Evolutionary conservation across 495 filamentous ascomycete species (phyloP).

Genomic region (Penicilliopsis zonata): DNA sequence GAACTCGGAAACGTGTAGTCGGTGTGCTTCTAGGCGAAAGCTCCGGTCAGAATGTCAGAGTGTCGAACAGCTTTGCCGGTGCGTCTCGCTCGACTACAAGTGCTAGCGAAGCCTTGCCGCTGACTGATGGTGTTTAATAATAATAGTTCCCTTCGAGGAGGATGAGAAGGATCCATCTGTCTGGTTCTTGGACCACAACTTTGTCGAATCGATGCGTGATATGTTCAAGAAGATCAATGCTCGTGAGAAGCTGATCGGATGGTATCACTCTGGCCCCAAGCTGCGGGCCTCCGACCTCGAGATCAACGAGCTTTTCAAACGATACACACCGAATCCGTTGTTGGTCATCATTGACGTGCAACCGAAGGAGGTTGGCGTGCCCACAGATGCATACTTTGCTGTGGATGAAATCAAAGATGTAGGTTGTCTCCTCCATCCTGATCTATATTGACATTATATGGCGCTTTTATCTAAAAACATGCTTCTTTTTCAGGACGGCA

Average conservation of each 20-base stretch:
- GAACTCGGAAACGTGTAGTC: constrained; percentile 84
- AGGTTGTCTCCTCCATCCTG: constrained; percentile 21
- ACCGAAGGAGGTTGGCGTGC: constrained; percentile 94
- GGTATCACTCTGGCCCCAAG: constrained; percentile 98
- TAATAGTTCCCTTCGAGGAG: constrained; percentile 90
- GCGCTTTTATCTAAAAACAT: too few species aligned
- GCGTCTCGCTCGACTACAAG: constrained; percentile 16
- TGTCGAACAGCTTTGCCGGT: constrained; percentile 99
- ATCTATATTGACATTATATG: too few species aligned
- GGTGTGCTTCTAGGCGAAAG: constrained; percentile 94
- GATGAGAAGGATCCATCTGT: constrained; percentile 97
- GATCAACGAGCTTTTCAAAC: constrained; percentile 99
- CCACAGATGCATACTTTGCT: constrained; percentile 97
- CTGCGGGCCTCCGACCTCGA: constrained; percentile 92
- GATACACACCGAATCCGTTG: constrained; percentile 93
- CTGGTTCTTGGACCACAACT: constrained; percentile 99
- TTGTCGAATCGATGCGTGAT: constrained; percentile 98
- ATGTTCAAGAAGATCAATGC: constrained; percentile 99
- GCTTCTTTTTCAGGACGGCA: constrained; percentile 98
- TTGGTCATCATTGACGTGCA: constrained; percentile 98
- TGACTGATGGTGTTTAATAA: constrained; percentile 4
- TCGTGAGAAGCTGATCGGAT: constrained; percentile 95
- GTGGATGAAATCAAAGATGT: constrained; percentile 99
- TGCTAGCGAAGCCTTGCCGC: constrained; percentile 7
- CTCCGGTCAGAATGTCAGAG: constrained; percentile 83